Evolutionary conservation across 2,329 filamentous ascomycete genomes (phyloP).

Genomic region (Calcarisporium arbuscula): DNA sequence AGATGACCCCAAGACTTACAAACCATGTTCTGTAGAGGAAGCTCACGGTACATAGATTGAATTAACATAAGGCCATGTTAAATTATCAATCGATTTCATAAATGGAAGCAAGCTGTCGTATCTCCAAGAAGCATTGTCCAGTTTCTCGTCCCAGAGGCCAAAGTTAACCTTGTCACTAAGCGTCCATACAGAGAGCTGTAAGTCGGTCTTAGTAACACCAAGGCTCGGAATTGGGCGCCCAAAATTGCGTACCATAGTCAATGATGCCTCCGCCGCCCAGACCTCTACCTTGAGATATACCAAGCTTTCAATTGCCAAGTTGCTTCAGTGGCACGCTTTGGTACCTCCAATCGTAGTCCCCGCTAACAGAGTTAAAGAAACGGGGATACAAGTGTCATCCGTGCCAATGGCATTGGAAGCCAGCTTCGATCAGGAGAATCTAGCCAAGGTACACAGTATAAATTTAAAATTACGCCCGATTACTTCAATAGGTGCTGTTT

Average conservation of each 20-base stretch:
- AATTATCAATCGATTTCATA: conserved; percentile 30
- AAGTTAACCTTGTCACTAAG: conserved; percentile 37
- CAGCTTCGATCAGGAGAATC: conserved; percentile 32
- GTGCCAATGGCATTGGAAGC: conserved; percentile 20
- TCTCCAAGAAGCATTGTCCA: conserved; percentile 33
- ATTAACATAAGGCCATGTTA: conserved; percentile 28
- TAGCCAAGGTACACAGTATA: too few species aligned
- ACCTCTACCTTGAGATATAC: conserved; percentile 28
- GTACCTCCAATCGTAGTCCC: conserved; percentile 27
- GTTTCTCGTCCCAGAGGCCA: conserved; percentile 30
- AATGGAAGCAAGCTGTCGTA: conserved; percentile 38
- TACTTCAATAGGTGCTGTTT: too few species aligned
- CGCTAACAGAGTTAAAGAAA: conserved; percentile 20
- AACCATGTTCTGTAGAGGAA: conserved; percentile 28
- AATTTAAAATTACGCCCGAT: too few species aligned
- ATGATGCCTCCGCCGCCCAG: conserved; percentile 32
- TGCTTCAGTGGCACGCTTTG: conserved; percentile 19
- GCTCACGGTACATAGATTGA: conserved; percentile 26
- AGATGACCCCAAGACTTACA: conserved; percentile 32
- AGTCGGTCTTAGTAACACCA: too few species aligned
- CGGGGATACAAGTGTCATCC: conserved; percentile 17
- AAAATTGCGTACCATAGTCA: too few species aligned
- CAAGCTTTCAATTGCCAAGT: conserved; percentile 15
- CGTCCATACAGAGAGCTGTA: too few species aligned
- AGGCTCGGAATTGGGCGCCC: too few species aligned